Conservation (phyloP, 2,329 filamentous ascomycete species). For the Hymenoscyphus albidus region DNA sequence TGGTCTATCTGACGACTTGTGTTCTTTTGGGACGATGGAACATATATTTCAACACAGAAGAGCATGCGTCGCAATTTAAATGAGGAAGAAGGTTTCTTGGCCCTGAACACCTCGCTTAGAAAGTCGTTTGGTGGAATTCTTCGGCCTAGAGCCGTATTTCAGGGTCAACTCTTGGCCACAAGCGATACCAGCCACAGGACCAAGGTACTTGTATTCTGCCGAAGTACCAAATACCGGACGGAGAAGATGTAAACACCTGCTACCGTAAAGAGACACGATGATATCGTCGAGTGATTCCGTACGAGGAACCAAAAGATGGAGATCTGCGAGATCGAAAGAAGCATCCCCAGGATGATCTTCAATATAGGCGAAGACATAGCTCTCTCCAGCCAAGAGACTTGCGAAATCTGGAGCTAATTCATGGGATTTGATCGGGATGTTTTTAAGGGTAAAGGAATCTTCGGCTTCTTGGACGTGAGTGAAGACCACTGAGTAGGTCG, state of each 20-base stretch:
- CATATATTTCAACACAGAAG: too few species aligned
- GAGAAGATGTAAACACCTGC: slow-evolving; percentile 6
- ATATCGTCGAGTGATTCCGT: slow-evolving; percentile 3
- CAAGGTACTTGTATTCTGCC: slow-evolving; percentile 3
- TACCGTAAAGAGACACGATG: slow-evolving; percentile 6
- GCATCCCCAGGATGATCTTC: background rate
- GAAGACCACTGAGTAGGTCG: background rate
- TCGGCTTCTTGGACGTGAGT: background rate
- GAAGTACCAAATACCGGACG: background rate
- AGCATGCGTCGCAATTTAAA: background rate
- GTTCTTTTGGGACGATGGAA: too few species aligned
- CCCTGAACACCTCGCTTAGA: background rate
- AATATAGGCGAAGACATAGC: slow-evolving; percentile 5
- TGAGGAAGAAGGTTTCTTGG: background rate
- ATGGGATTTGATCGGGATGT: background rate
- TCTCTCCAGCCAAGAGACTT: background rate
- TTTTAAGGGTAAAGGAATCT: background rate
- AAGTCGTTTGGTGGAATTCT: background rate
- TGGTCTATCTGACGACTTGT: too few species aligned
- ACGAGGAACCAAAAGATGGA: slow-evolving; percentile 8
- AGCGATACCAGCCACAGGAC: slow-evolving; percentile 5
- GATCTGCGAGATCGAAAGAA: slow-evolving; percentile 4
- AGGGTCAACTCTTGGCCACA: slow-evolving; percentile 1
- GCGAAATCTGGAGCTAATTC: background rate
- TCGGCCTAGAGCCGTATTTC: background rate